A percentile compares a stretch with the other conserved stretches of the same genome.
phyloP scores from a whole-genome alignment of 371 early-diverging fungal species.

The Lichtheimia corymbifera region DNA sequence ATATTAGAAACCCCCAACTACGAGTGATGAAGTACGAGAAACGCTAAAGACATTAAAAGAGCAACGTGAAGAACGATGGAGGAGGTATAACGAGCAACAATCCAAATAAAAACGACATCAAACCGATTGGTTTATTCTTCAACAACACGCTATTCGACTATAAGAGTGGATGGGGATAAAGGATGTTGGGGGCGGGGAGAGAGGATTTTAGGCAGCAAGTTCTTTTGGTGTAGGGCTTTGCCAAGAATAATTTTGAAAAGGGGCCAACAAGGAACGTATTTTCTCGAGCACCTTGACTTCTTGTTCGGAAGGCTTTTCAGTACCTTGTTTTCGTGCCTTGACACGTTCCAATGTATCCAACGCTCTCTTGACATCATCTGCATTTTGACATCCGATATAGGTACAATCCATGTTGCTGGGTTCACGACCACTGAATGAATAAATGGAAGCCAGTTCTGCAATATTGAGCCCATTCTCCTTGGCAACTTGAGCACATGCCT shows the following conservation, averaged over 20 bases:
- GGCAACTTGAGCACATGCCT: conserved; percentile 45
- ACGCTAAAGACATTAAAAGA: conserved; percentile 42
- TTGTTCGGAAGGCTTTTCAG: conserved; percentile 14
- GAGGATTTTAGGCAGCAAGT: conserved; percentile 10
- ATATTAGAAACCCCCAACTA: conserved; percentile 49
- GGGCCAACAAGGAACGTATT: conserved; percentile 28
- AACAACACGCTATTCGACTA: neutral
- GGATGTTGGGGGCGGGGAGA: neutral
- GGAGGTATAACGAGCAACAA: conserved; percentile 26
- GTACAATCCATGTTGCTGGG: conserved; percentile 54
- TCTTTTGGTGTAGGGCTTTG: conserved; percentile 47
- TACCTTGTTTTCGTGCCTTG: conserved; percentile 32
- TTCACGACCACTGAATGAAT: conserved; percentile 58
- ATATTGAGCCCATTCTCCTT: conserved; percentile 42
- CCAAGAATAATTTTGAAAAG: conserved; percentile 47
- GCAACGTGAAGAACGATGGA: conserved; percentile 53
- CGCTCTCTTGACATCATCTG: conserved; percentile 64
- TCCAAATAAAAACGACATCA: conserved; percentile 9
- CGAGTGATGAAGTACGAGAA: conserved; percentile 40
- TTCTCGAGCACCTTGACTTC: conserved; percentile 27
- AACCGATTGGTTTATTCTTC: conserved; percentile 7
- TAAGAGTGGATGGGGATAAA: neutral
- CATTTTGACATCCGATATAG: conserved; percentile 67
- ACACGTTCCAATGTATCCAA: conserved; percentile 47
- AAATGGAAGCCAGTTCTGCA: conserved; percentile 65